Evolutionary conservation across 2,329 filamentous ascomycete genomes (phyloP).

Genomic region (Fusarium zealandicum): DNA sequence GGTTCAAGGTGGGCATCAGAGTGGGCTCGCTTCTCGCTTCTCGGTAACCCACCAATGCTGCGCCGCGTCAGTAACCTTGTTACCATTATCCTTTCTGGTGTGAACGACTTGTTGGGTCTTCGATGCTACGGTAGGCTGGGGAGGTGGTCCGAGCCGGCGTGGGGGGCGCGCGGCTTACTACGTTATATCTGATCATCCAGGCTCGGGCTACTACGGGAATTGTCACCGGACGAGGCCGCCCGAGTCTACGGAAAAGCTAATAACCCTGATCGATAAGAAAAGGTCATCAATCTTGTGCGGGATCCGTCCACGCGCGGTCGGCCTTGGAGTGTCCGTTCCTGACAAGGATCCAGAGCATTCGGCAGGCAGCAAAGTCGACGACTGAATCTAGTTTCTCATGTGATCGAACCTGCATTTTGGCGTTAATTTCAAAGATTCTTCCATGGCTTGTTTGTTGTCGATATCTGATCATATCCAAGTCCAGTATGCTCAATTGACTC

Average conservation of each 20-base stretch:
- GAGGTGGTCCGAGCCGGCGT: slow-evolving; percentile 4
- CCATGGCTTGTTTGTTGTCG: no score
- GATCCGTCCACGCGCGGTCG: neutral
- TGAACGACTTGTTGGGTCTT: neutral
- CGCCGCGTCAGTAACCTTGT: neutral
- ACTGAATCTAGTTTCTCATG: no score
- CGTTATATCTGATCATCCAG: slow-evolving; percentile 1
- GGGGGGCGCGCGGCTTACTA: slow-evolving; percentile 5
- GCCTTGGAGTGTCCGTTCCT: neutral
- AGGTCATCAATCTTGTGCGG: neutral
- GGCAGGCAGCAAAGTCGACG: neutral
- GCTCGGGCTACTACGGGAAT: neutral
- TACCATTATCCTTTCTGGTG: neutral
- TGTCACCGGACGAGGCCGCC: neutral
- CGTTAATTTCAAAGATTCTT: no score
- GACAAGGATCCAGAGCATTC: neutral
- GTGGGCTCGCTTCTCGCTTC: neutral
- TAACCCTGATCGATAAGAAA: slow-evolving; percentile 7
- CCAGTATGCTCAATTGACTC: no score
- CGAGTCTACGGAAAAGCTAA: neutral
- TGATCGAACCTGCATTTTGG: no score
- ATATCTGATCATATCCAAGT: no score
- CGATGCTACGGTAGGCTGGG: neutral
- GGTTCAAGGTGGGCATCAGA: neutral
- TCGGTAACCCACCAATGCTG: slow-evolving; percentile 1